Conservation (phyloP, 768 basidiomycete genomes). For the Pleurotus cornucopiae region DNA sequence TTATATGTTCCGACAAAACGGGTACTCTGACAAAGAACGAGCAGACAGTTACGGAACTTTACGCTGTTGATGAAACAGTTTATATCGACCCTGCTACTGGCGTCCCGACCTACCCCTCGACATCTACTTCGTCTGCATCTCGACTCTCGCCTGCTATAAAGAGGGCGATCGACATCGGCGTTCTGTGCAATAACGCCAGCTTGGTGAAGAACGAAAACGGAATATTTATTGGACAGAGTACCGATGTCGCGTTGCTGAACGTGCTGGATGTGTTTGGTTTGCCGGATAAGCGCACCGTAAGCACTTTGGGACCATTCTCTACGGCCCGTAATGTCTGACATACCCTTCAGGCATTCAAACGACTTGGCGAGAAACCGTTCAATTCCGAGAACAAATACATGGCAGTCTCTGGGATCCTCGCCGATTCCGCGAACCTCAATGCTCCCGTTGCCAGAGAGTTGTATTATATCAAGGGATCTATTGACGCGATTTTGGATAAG, state of each 20-base stretch:
- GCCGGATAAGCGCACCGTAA: slow-evolving; percentile 66
- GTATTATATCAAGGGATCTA: slow-evolving; percentile 90
- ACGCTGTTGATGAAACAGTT: slow-evolving; percentile 80
- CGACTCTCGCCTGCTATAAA: slow-evolving; percentile 59
- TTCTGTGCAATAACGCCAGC: slow-evolving; percentile 87
- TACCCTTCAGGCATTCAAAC: slow-evolving; percentile 52
- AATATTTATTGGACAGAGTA: slow-evolving; percentile 79
- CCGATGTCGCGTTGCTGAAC: slow-evolving; percentile 89
- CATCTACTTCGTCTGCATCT: background rate
- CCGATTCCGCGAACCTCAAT: slow-evolving; percentile 21
- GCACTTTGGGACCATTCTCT: slow-evolving; percentile 19
- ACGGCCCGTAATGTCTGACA: background rate
- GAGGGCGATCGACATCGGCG: slow-evolving; percentile 78
- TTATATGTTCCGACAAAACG: slow-evolving; percentile 97
- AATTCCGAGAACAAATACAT: slow-evolving; percentile 93
- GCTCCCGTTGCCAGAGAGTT: slow-evolving; percentile 52
- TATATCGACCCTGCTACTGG: slow-evolving; percentile 53
- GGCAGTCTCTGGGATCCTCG: slow-evolving; percentile 79
- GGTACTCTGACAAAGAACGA: slow-evolving; percentile 95
- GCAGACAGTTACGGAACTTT: slow-evolving; percentile 88
- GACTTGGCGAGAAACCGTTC: slow-evolving; percentile 82
- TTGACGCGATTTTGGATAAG: slow-evolving; percentile 80
- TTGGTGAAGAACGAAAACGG: slow-evolving; percentile 62
- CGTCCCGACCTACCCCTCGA: slow-evolving; percentile 22
- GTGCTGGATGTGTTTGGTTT: slow-evolving; percentile 64